Conservation (phyloP, 108 stramenopile species). For the Fistulifera pelliculosa region DNA sequence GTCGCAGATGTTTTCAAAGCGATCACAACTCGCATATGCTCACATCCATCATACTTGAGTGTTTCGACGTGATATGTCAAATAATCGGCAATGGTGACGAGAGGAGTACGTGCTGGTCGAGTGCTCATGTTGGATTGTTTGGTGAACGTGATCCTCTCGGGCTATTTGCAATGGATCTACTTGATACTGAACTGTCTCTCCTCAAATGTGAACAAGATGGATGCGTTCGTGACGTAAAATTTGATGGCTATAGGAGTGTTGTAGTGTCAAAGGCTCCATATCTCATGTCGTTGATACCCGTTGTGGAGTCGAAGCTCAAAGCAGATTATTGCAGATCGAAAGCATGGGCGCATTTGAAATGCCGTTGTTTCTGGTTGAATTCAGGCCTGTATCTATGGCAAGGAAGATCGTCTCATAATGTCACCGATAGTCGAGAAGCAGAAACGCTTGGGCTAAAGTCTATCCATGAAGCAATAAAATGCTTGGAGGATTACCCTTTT, state of each 20-base stretch:
- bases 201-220: slow-evolving; percentile 47
- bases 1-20: slow-evolving; percentile 32
- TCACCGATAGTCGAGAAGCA: slow-evolving; percentile 39
- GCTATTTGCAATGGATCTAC: slow-evolving; percentile 55
- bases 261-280: slow-evolving; percentile 42
- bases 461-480: slow-evolving; percentile 35
- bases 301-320: slow-evolving; percentile 1
- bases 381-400: slow-evolving; percentile 57
- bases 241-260: slow-evolving; percentile 40
- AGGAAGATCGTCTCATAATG: slow-evolving; percentile 30
- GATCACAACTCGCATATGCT: slow-evolving; percentile 22
- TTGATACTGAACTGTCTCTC: slow-evolving; percentile 58
- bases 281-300: slow-evolving; percentile 33
- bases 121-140: neutral
- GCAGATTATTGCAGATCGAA: neutral
- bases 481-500: slow-evolving; percentile 14
- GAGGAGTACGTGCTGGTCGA: neutral
- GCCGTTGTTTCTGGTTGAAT: slow-evolving; percentile 60
- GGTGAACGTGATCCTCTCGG: slow-evolving; percentile 10
- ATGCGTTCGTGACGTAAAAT: slow-evolving; percentile 12
- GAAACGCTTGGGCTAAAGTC: slow-evolving; percentile 42
- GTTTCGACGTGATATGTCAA: slow-evolving; percentile 4
- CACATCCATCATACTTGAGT: slow-evolving; percentile 32
- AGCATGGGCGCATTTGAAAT: slow-evolving; percentile 22
- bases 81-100: neutral